phyloP scores from a whole-genome alignment of 192 early-diverging fungal species.

The Podila minutissima region DNA sequence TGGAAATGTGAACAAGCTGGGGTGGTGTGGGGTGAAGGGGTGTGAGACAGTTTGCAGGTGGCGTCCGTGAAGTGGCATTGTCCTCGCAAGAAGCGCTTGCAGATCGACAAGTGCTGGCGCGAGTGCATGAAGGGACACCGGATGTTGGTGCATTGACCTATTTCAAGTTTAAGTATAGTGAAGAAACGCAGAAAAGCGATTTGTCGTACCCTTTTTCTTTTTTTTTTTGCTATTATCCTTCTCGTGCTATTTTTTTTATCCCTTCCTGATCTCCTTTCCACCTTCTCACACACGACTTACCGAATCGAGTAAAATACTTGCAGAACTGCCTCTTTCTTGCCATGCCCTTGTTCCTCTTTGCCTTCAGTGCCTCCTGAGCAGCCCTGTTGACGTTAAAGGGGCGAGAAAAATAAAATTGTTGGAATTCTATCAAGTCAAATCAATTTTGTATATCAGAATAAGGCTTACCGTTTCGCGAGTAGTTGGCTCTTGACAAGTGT shows the following conservation, averaged over 20 bases:
- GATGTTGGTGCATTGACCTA: constrained; percentile 50
- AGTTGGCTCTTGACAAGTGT: constrained; percentile 33
- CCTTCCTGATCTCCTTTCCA: neutral
- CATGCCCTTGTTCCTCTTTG: constrained; percentile 5
- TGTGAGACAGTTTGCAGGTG: constrained; percentile 64
- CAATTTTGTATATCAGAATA: neutral
- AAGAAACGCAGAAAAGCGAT: neutral
- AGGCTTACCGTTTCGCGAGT: constrained; percentile 28
- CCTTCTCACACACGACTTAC: constrained; percentile 13
- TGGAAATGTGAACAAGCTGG: constrained; percentile 77
- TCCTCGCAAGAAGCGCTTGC: constrained; percentile 55
- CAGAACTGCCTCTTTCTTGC: constrained; percentile 26
- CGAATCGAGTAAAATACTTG: constrained; percentile 47
- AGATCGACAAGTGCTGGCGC: constrained; percentile 57
- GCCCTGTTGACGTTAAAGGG: constrained; percentile 6
- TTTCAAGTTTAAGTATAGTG: neutral
- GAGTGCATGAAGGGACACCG: constrained; percentile 62
- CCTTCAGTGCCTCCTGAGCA: constrained; percentile 17
- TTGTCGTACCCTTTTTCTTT: constrained; percentile 3
- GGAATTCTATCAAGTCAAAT: neutral
- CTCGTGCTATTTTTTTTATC: neutral
- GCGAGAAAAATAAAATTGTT: neutral
- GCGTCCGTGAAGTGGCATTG: constrained; percentile 55
- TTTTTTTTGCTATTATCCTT: neutral
- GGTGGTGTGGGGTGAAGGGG: constrained; percentile 58